Base-by-base conservation (phyloP, 2,329 filamentous ascomycete genomes). In the Sclerotinia sclerotiorum region DNA sequence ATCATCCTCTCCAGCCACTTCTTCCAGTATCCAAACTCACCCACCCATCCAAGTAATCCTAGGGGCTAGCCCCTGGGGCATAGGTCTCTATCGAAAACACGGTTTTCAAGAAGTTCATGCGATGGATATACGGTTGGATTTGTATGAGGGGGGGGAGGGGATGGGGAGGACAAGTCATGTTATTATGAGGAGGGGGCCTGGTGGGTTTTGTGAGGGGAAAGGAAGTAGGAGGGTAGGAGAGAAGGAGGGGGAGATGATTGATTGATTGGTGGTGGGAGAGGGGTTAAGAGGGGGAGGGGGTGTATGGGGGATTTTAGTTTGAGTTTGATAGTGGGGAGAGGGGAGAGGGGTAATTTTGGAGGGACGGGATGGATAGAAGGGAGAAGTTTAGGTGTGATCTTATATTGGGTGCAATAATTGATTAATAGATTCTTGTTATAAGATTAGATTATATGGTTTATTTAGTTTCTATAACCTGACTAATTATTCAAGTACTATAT, bases 21-120 rank as follows among this genome's bases (percentile, higher is more conserved):
- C 39, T 15, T 13, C 39, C 69, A 69, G 71, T 11, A 35, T n/a
- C 5, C 48, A 42, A 3, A 42, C 39, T 17, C 27, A 35, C 68
- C 17, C 35, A 46, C 58, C 60, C 74, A 74, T 76, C 5, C 76
- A 76, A 67, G 71, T 69, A 48, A 71, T 76, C 2, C 65, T 77
- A 1, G 74, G 72, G 32, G 74, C 76, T 49, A 74, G 72, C n/a
- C 69, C 70, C 3, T 66, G 68, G 11, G 76, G 75, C 1, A 51
- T 70, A 27, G 73, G 69, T 0, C 58, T 76, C 44, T 77, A 76
- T 69, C 69, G 66, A 56, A 73, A 70, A 46, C 69, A 69, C 69
- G 76, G 74, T 0, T 77, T 73, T 69, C 66, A 55, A 35, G 70
- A 71, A n/a, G 68, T 71, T 62, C 55, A 70, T 24, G 64, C 48